Evolutionary conservation across 1,139 yeast species (phyloP).

Genomic region (Kodamaea suecica): DNA sequence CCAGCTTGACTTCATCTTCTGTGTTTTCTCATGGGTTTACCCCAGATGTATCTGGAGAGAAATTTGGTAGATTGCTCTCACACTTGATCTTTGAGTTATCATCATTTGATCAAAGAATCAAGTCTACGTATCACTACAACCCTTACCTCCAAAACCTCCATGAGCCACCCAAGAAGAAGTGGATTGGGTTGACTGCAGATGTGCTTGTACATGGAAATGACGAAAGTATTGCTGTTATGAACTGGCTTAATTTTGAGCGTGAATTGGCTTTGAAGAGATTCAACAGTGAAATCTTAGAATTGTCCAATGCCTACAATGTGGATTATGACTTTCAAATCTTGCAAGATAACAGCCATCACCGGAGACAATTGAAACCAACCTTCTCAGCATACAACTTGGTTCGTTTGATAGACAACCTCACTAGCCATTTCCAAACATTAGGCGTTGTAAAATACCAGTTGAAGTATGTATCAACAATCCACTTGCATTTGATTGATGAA

Average conservation of each 20-base stretch:
- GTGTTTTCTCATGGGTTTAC: neutral
- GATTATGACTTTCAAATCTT: conserved; percentile 47
- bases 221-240: conserved; percentile 25
- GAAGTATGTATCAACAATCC: conserved; percentile 66
- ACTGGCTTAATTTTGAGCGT: conserved; percentile 68
- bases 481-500: conserved; percentile 57
- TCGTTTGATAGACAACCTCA: conserved; percentile 64
- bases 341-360: neutral
- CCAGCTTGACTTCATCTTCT: neutral
- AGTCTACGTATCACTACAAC: conserved; percentile 53
- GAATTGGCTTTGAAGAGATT: conserved; percentile 56
- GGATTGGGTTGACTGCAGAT: conserved; percentile 62
- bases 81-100: conserved; percentile 62
- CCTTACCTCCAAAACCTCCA: conserved; percentile 38
- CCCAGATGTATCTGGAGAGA: conserved; percentile 20
- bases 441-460: conserved; percentile 63
- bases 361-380: conserved; percentile 48
- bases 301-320: conserved; percentile 54
- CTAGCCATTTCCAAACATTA: conserved; percentile 57
- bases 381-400: conserved; percentile 60
- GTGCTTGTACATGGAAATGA: conserved; percentile 42
- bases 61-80: conserved; percentile 49
- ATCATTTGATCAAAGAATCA: conserved; percentile 54
- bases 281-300: conserved; percentile 50
- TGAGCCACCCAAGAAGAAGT: conserved; percentile 32